These are phyloP conservation scores for Colletotrichum trifolii DNA, from an alignment of 2,329 filamentous ascomycete species.

Conservation along the genomic window DNA sequence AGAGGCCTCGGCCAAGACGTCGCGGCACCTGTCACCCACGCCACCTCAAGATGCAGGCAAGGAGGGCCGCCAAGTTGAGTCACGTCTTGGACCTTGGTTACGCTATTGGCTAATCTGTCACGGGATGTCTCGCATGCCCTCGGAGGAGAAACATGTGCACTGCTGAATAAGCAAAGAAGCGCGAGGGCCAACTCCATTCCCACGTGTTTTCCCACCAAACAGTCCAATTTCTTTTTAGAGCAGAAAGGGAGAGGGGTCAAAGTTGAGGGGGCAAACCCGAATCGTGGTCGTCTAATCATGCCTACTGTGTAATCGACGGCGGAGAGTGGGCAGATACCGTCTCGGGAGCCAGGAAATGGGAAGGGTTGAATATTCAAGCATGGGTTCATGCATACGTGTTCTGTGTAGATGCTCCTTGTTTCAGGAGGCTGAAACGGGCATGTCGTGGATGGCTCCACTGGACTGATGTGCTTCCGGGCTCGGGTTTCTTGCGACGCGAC, in stretches of 20 bases:
- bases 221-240: background rate
- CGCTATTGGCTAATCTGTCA: no score
- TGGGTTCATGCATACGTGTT: constrained; percentile 14
- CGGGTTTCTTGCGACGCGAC: background rate
- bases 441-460: background rate
- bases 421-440: constrained; percentile 34
- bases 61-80: no score
- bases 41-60: no score
- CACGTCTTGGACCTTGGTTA: no score
- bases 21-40: no score
- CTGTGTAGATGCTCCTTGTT: constrained; percentile 28
- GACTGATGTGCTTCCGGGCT: constrained; percentile 2
- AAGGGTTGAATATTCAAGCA: background rate
- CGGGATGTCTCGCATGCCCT: no score
- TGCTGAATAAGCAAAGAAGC: no score
- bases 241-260: background rate
- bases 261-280: no score
- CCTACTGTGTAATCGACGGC: background rate
- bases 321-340: constrained; percentile 11
- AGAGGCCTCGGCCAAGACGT: no score
- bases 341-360: background rate
- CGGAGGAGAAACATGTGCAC: no score
- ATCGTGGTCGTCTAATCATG: background rate
- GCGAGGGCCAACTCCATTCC: no score
- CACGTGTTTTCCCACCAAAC: no score